Evolutionary conservation across 352 stramenopile genomes (phyloP), one percentile per base, ranked within the genome.

Genomic region (Pythium oligandrum): DNA sequence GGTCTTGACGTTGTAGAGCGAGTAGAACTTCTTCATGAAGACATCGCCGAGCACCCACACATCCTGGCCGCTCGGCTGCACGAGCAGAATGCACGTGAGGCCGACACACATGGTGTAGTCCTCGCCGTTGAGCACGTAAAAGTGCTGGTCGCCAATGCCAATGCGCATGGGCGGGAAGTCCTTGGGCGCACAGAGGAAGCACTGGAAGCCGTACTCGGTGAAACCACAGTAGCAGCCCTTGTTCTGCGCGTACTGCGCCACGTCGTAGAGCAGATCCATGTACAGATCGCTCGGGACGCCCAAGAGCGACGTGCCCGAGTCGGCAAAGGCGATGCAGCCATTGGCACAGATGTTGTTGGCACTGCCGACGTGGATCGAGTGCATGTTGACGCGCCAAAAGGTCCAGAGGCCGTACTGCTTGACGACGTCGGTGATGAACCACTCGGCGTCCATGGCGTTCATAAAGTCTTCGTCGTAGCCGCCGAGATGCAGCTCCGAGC

Each of bases 1-100:
- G 40, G 86, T 83, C 48, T 81, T 54, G 12, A 92, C 89, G 67
- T 98, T 84, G 60, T 97, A 98, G 11, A 97, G 70, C 46, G 86
- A 93, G 75, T 97, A 96, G 63, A 96, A 98, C 63, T 96, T 97
- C 58, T 96, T 90, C 83, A 98, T 97, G 63, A 98, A 98, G 11
- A 97, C 86, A 48, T 98, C 94, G 30, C 94, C 97, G 33, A 99
- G 85, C 64, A 99, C 98, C 95, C 95, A 99, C 59, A 98, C 88
- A 40, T 92, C 78, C 53, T 90, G 82, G 0, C 82, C 79, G 45
- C 78, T 89, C 4, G 80, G 77, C 48, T 92, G 82, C 40, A 89
- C 73, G 33, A 92, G 53, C 44, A 90, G 59, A 8, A 92, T 85
- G 45, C 81, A 91, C 43, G 81, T 91, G 12, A 83, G 49, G 8